Conservation (phyloP, 345 rosid genomes). For the Eucalyptus tenuipes region DNA sequence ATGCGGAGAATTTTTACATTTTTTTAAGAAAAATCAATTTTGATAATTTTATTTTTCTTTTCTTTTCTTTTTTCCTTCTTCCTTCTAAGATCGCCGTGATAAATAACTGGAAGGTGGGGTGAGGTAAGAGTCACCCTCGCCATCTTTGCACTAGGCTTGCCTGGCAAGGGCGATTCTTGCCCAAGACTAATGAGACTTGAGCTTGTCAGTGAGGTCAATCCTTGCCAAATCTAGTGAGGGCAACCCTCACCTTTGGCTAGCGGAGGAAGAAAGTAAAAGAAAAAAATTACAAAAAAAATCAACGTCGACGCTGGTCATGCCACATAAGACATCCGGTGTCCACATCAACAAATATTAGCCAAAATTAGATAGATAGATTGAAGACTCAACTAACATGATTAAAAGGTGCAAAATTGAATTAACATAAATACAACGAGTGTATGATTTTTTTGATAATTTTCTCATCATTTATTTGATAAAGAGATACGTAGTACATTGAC, state of each 20-base stretch:
- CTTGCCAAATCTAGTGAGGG: fast-evolving
- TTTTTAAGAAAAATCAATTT: too few relatives aligned
- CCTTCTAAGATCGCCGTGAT: fast-evolving
- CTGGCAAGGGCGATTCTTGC: fast-evolving
- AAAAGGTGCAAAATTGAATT: too few relatives aligned
- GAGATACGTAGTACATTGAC: background rate
- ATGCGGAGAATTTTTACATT: fast-evolving
- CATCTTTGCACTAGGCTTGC: fast-evolving
- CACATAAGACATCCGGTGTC: fast-evolving
- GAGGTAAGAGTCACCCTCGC: background rate
- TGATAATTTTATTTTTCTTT: too few relatives aligned
- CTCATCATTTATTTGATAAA: background rate
- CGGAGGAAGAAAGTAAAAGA: background rate
- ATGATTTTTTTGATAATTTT: too few relatives aligned
- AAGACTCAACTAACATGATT: fast-evolving
- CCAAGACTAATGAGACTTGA: too few relatives aligned
- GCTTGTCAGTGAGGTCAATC: too few relatives aligned
- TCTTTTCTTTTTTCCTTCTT: background rate
- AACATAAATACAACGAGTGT: too few relatives aligned
- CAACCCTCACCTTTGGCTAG: too few relatives aligned
- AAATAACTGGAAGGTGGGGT: background rate
- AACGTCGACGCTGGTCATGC: fast-evolving
- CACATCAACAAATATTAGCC: too few relatives aligned
- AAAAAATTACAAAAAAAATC: too few relatives aligned
- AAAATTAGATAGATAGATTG: too few relatives aligned